phyloP scores from a whole-genome alignment of 441 rosid genomes.

The Pelargonium myrrhifolium region DNA sequence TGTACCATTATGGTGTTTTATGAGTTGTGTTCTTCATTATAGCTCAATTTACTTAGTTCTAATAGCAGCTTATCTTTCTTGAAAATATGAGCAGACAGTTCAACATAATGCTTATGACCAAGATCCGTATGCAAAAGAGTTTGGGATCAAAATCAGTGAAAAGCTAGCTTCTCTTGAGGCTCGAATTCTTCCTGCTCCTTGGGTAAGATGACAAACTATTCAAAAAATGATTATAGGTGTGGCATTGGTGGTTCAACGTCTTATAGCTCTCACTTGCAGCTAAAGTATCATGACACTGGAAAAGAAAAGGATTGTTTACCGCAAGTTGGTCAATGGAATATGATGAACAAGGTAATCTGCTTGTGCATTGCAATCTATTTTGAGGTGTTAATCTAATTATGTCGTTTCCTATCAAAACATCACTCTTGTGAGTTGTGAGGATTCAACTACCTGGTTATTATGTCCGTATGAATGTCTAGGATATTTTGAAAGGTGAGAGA shows the following conservation, averaged over 20 bases:
- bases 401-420: neutral
- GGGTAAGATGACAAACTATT: conserved; percentile 44
- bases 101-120: conserved; percentile 79
- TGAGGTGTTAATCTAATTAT: neutral
- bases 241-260: conserved; percentile 6
- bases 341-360: conserved; percentile 84
- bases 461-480: neutral
- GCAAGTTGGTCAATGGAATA: conserved; percentile 98
- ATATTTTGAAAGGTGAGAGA: neutral
- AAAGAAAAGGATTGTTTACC: conserved; percentile 95
- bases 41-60: neutral
- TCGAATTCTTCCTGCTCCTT: conserved; percentile 93
- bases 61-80: neutral
- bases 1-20: neutral
- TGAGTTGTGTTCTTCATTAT: neutral
- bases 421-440: neutral
- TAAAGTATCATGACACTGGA: conserved; percentile 93
- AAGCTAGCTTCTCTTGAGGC: conserved; percentile 90
- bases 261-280: conserved; percentile 37
- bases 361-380: neutral
- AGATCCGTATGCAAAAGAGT: conserved; percentile 94
- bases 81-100: conserved; percentile 48
- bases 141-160: conserved; percentile 81
- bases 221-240: neutral
- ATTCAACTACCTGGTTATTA: neutral